Base-by-base conservation (phyloP, 768 basidiomycete species). In the Pisolithus albus region DNA sequence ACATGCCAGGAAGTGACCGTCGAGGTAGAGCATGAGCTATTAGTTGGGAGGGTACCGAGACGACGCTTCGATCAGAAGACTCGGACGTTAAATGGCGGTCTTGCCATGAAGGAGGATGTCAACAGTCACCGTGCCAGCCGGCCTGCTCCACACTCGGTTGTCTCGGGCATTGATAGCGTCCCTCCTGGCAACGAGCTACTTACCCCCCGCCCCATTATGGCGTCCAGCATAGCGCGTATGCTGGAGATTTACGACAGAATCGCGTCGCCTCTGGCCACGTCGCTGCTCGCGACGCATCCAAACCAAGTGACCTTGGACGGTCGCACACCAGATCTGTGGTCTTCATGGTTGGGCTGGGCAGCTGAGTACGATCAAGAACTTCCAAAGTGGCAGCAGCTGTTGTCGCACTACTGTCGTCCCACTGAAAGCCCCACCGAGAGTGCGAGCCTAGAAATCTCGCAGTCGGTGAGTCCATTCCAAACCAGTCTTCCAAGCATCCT, bases 251-350 rank as follows among this genome's bases (percentile, higher is more conserved):
- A 51, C 41, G 45, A 59, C 19, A 30, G 26, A 24, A 38, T 66
- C 15, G 55, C 64, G 0, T 59, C 64, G 9, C 63, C 65, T 0
- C 21, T 55, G 39, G 40, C 61, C 11, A 59, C 66, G 5, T 60
- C 71, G 1, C 55, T 81, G 19, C 67, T 81, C n/a, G 58, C 57
- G 36, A 64, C 64, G 16, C 79, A 81, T 54, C 79, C 79, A 24
- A 81, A 81, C 59, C 73, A 78, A 51, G 56, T 70, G 36, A 62
- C 63, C 1, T 55, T 59, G 18, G 45, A 51, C 24, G 62, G 54
- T 34, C 55, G 56, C 2, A 49, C 55, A 10, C 63, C 69, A 9
- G 34, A 54, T 10, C 54, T 52, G 7, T 70, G 65, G 60, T 58
- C 58, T 13, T 49, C 60, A n/a, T 70, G 74, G 74, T 75, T 72